Base-by-base conservation (phyloP, 805 yeast species). In the Blastobotrys mokoenaii region DNA sequence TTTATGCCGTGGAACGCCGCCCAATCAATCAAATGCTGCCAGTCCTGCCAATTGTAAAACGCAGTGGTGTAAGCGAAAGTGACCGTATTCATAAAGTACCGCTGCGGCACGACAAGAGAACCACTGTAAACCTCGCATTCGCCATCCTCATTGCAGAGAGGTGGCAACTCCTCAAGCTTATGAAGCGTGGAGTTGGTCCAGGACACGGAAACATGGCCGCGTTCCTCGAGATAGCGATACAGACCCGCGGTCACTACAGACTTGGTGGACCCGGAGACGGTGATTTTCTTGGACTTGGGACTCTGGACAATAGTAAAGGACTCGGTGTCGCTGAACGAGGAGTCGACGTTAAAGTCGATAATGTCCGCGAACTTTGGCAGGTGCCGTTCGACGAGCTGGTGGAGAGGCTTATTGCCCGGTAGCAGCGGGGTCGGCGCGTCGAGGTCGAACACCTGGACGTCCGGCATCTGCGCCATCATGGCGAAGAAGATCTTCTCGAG, bases 11-110 rank as follows among this genome's bases (percentile, higher is more conserved):
- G 45, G 11, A 47, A 40, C 8, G 44, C 45, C 6, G 46, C 46
- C 48, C 48, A 45, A 34, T 44, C 51, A 2, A 47, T 40, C 37
- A 45, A 34, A 31, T 41, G 46, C 43, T 47, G 40, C 51, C 51
- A 47, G 11, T 47, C 46, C n/a, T 37, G 27, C 47, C 47, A 47
- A 11, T 18, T 27, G 46, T 41, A 44, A 46, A 44, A 42, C 10
- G 51, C 43, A 12, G 48, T 45, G 22, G 51, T 45, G 38, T 47
- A 47, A 8, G 48, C 51, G 37, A 45, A 45, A 9, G 51, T 47
- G n/a, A 47, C 51, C 12, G 51, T 47, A 29, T 47, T 47, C 41
- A 45, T 41, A 33, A 45, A 48, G 38, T 47, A 45, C 16, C 51
- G 43, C 38, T 45, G 41, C n/a, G 46, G 47, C 31, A 44, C 46